These are phyloP conservation scores for Geotrichum bryndzae DNA, from an alignment of 1,139 yeast species.

Conservation along the genomic window DNA sequence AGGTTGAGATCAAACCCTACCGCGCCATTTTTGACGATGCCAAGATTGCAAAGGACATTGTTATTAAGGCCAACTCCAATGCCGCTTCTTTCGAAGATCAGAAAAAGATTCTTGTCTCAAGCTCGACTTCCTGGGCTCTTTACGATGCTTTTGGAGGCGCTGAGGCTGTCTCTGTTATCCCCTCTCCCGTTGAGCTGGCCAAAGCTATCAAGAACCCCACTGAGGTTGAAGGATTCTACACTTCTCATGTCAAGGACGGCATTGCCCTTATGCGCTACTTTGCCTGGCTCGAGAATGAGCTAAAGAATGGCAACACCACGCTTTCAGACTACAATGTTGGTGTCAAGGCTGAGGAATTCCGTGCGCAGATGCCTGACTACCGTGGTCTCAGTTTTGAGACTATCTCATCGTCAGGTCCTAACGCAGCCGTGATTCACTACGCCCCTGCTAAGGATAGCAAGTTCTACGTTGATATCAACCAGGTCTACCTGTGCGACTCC, in stretches of 20 bases:
- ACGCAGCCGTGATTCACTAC: slow-evolving; percentile 91
- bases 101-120: slow-evolving; percentile 52
- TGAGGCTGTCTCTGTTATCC: slow-evolving; percentile 42
- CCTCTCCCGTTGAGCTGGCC: slow-evolving; percentile 57
- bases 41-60: slow-evolving; percentile 34
- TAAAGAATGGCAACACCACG: slow-evolving; percentile 43
- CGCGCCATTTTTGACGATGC: slow-evolving; percentile 34
- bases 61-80: slow-evolving; percentile 24
- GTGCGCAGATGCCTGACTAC: slow-evolving; percentile 51
- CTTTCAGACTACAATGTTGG: slow-evolving; percentile 80
- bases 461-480: slow-evolving; percentile 64
- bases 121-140: slow-evolving; percentile 76
- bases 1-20: slow-evolving; percentile 35
- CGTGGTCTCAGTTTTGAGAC: slow-evolving; percentile 87
- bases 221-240: slow-evolving; percentile 70
- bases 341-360: slow-evolving; percentile 54
- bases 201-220: slow-evolving; percentile 71
- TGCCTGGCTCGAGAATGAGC: slow-evolving; percentile 76
- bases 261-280: slow-evolving; percentile 71
- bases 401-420: slow-evolving; percentile 87
- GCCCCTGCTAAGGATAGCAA: slow-evolving; percentile 61
- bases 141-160: slow-evolving; percentile 48
- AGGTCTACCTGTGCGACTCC: slow-evolving; percentile 81
- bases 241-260: slow-evolving; percentile 87
- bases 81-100: slow-evolving; percentile 14